Base-by-base conservation (phyloP, 371 early-diverging fungal species). In the Mucor racemosus region DNA sequence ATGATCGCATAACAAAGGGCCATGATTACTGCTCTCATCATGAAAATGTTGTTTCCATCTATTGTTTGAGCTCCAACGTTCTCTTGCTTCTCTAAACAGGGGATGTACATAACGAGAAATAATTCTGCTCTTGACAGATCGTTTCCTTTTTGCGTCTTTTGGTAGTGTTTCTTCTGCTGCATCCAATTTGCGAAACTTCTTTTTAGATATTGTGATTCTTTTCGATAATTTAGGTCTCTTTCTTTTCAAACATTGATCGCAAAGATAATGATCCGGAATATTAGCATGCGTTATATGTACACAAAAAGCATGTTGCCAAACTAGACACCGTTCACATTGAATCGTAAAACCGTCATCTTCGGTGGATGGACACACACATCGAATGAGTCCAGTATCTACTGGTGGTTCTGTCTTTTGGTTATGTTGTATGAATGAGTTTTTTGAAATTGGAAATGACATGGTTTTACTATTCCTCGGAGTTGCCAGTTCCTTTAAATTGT, bases 271-370 rank as follows among this genome's bases (percentile, higher is more conserved):
- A 53, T 95, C 95, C 7, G 97, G 64, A 38, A 34, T 59, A 34
- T 26, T 64, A 21, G 46, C 34, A 4, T 68, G 62, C 33, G 66
- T 72, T 11, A 68, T 72, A 17, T 60, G 36, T 17, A 98, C 91
- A 76, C 98, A 98, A 40, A 86, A 87, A 3, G 90, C 91, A 76
- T 98, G 98, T 74, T 98, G 98, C 99, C 99, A 98, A 2, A 94
- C 95, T 3, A 87, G 71, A 78, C 99, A 98, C 48, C 85, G 78
- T 58, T 98, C 99, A 77, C 99, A 98, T 69, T 97, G 96, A 48
- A 99, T 95, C 3, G 99, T 99, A 60, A 93, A 98, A 40, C 99
- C 99, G 84, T 99, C 99, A 79, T 99, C 99, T 61, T 97, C 95
- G 38, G 88, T 86, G 58, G 86, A 90, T 34, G 88, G 89, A 81